Percentiles rank a stretch among this genome's conserved stretches.
Evolutionary conservation across 495 filamentous ascomycete species (phyloP).

Genomic region (Staphylotrichum tortipilum): DNA sequence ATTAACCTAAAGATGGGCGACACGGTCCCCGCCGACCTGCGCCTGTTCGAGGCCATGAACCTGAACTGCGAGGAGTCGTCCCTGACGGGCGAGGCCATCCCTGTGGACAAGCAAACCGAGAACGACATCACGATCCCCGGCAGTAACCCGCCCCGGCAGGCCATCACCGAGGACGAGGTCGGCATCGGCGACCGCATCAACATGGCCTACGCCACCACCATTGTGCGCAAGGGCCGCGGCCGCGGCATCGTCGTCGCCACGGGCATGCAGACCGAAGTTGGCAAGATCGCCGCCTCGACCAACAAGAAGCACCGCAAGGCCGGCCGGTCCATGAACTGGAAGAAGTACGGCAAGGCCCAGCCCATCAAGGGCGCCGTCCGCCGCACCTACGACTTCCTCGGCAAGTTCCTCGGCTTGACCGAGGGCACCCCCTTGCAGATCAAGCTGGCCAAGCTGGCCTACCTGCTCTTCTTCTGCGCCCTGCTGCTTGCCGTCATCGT

Average conservation of each 20-base stretch:
- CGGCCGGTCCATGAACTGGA: constrained; percentile 54
- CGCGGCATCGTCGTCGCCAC: constrained; percentile 57
- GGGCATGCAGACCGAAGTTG: constrained; percentile 79
- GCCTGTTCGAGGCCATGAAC: constrained; percentile 73
- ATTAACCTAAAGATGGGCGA: constrained; percentile 75
- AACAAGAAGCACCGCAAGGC: constrained; percentile 50
- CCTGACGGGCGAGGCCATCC: constrained; percentile 62
- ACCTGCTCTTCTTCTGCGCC: constrained; percentile 65
- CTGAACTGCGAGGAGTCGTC: constrained; percentile 35
- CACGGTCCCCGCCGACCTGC: constrained; percentile 69
- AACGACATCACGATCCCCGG: constrained; percentile 27
- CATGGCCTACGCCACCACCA: constrained; percentile 60
- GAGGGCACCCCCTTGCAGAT: constrained; percentile 72
- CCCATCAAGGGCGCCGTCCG: constrained; percentile 48
- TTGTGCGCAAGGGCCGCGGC: constrained; percentile 59
- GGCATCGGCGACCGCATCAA: constrained; percentile 59
- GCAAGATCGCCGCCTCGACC: constrained; percentile 69
- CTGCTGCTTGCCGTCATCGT: constrained; percentile 71
- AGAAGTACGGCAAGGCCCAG: constrained; percentile 51
- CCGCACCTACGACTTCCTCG: constrained; percentile 54
- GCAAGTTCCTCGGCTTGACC: constrained; percentile 66
- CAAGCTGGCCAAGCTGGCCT: constrained; percentile 71
- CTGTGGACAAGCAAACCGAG: constrained; percentile 27
- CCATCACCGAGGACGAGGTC: constrained; percentile 39
- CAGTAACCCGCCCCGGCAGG: constrained; percentile 17